Conservation (phyloP, 768 basidiomycete species). For the Termitomyces sp. region DNA sequence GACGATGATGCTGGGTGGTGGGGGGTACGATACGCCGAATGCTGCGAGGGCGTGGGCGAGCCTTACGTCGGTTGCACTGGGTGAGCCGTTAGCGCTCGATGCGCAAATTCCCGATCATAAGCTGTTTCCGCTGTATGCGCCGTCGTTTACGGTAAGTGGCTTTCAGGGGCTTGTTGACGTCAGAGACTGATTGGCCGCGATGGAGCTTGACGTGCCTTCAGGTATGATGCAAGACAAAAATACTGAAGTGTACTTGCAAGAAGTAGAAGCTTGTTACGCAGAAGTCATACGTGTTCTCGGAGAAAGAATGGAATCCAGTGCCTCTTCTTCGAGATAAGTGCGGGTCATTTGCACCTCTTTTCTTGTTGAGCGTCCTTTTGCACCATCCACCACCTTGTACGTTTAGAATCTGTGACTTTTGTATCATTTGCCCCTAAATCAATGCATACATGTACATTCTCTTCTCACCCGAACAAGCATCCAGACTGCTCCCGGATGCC, state of each 20-base stretch:
- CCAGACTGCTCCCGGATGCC: no score
- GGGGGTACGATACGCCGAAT: slow-evolving; percentile 82
- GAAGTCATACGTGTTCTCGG: slow-evolving; percentile 25
- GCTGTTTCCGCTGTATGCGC: slow-evolving; percentile 67
- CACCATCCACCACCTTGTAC: background rate
- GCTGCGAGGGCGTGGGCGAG: slow-evolving; percentile 85
- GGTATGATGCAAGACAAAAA: slow-evolving; percentile 78
- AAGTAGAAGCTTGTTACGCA: slow-evolving; percentile 37
- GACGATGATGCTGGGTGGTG: slow-evolving; percentile 67
- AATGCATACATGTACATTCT: no score
- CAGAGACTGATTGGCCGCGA: background rate
- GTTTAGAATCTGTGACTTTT: background rate
- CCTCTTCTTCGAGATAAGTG: background rate
- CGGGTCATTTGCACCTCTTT: background rate
- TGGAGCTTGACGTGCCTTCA: slow-evolving; percentile 58
- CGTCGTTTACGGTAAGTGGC: slow-evolving; percentile 54
- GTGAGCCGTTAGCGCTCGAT: slow-evolving; percentile 49
- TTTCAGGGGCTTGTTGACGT: background rate
- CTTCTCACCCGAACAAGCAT: no score
- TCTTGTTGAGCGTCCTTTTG: background rate
- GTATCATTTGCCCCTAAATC: background rate
- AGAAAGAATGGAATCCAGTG: slow-evolving; percentile 17
- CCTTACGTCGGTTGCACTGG: slow-evolving; percentile 69
- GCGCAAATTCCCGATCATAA: slow-evolving; percentile 72
- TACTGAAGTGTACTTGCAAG: slow-evolving; percentile 46